These are phyloP conservation scores for Fusarium secorum DNA, from an alignment of 2,329 filamentous ascomycete species.

Conservation along the genomic window DNA sequence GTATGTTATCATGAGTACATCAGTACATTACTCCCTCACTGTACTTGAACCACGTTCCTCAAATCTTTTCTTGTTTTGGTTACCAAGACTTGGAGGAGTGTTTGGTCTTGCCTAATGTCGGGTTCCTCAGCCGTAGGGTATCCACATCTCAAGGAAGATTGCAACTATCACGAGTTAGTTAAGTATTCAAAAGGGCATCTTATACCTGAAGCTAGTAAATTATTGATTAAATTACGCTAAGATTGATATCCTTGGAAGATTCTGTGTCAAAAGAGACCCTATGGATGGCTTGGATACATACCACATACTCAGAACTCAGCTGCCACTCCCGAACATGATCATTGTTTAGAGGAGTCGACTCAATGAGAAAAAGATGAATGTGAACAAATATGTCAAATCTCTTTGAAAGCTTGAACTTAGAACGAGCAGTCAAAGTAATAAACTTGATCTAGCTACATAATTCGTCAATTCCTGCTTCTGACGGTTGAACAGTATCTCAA, in stretches of 20 bases:
- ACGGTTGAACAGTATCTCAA: not conserved
- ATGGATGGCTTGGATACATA: not conserved
- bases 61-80: not conserved
- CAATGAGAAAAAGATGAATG: not conserved
- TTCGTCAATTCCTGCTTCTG: not conserved
- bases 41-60: not conserved
- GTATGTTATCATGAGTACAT: not conserved
- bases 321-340: not conserved
- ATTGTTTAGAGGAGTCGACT: not conserved
- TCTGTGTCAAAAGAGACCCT: not conserved
- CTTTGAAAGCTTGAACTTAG: not conserved
- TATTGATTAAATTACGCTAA: not conserved
- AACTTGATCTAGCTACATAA: not conserved
- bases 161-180: not conserved
- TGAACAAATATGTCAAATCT: not conserved
- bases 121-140: conserved; percentile 2
- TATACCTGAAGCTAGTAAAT: not conserved
- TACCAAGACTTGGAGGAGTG: not conserved
- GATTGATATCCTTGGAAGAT: not conserved
- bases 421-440: not conserved
- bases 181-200: not conserved
- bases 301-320: not conserved
- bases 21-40: not conserved
- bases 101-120: not conserved
- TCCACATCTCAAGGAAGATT: not conserved